Conservation (phyloP, 768 basidiomycete species). For the Goffeauzyma gilvescens region DNA sequence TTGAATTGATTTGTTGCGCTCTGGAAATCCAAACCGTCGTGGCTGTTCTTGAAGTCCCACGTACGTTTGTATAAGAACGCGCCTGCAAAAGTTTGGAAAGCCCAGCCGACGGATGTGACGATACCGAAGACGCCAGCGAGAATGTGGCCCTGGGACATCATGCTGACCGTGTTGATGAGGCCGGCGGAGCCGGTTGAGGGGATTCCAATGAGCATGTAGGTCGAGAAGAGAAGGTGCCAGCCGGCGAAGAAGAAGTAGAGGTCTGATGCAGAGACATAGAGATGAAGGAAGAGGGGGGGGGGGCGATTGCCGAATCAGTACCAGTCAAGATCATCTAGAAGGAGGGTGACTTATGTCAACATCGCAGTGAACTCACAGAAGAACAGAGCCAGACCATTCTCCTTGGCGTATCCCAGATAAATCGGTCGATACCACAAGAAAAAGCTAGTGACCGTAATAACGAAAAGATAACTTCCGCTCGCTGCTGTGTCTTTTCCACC, state of each 20-base stretch:
- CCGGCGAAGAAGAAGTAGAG: constrained; percentile 92
- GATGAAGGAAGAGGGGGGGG: too few relatives aligned
- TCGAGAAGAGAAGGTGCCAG: constrained; percentile 77
- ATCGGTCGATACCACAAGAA: constrained; percentile 92
- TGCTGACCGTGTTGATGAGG: constrained; percentile 73
- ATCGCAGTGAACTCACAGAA: constrained; percentile 20
- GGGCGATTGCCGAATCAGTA: too few relatives aligned
- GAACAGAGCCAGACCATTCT: constrained; percentile 34
- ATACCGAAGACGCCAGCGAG: constrained; percentile 64
- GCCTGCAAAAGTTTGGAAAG: constrained; percentile 43
- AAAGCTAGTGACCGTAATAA: constrained; percentile 65
- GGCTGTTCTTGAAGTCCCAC: constrained; percentile 32
- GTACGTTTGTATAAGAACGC: constrained; percentile 27
- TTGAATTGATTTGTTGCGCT: constrained; percentile 14
- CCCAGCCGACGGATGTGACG: constrained; percentile 72
- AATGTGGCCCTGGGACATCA: constrained; percentile 52
- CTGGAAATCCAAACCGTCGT: constrained; percentile 5
- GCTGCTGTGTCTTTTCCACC: constrained; percentile 30
- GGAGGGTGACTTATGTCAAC: too few relatives aligned
- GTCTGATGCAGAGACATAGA: too few relatives aligned
- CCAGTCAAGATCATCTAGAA: too few relatives aligned
- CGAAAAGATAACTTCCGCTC: constrained; percentile 41
- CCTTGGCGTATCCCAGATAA: constrained; percentile 97
- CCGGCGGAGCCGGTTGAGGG: constrained; percentile 84
- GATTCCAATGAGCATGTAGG: constrained; percentile 90